These are phyloP conservation scores for Closterium sp. DNA, from an alignment of 139 green algal genomes.

Conservation along the genomic window DNA sequence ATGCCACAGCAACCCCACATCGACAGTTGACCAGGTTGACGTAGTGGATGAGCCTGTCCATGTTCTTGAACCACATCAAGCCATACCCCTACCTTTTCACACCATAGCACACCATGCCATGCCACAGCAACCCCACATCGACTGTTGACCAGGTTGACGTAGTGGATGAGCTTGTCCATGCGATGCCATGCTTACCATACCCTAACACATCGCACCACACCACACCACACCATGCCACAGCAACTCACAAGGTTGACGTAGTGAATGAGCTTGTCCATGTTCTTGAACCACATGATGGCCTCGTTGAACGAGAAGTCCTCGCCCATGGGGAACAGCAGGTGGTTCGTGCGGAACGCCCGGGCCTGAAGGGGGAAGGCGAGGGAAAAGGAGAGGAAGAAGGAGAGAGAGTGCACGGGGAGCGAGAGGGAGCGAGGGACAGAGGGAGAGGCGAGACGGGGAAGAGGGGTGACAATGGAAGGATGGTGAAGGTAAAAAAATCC, in stretches of 20 bases:
- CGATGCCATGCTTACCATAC: not conserved
- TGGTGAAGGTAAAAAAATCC: not conserved
- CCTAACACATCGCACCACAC: not conserved
- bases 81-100: too few species aligned
- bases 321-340: conserved; percentile 86
- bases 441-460: not conserved
- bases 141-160: conserved; percentile 31
- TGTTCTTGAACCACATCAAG: conserved; percentile 58
- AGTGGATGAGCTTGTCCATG: conserved; percentile 74
- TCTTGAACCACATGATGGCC: conserved; percentile 71
- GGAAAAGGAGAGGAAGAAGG: not conserved
- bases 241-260: conserved; percentile 30
- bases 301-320: conserved; percentile 79
- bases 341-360: conserved; percentile 53
- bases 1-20: too few species aligned
- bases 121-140: not conserved
- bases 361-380: conserved; percentile 6
- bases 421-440: too few species aligned
- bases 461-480: not conserved
- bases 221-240: not conserved
- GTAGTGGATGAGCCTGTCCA: conserved; percentile 74
- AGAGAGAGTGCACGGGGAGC: too few species aligned
- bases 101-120: too few species aligned
- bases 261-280: conserved; percentile 77
- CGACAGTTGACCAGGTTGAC: not conserved